Evolutionary conservation across 345 rosid genomes (phyloP).

Genomic region (Brassica carinata): DNA sequence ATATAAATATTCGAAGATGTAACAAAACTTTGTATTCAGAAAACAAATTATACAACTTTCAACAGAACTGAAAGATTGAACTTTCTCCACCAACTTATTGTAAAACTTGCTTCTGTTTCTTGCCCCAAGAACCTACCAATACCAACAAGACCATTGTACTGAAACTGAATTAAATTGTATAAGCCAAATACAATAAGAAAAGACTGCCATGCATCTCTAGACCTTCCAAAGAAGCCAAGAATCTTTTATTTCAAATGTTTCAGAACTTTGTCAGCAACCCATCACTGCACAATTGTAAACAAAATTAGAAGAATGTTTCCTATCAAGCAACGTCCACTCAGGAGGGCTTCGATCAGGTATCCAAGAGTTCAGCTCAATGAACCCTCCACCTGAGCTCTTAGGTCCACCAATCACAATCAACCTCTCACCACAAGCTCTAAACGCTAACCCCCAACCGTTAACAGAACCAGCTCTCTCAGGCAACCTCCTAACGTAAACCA

Average conservation of each 20-base stretch:
- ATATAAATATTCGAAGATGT: neutral
- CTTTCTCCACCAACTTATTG: constrained; percentile 29
- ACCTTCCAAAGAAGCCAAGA: constrained; percentile 14
- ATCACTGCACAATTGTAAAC: neutral
- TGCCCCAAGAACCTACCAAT: neutral
- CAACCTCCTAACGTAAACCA: neutral
- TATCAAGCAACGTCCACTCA: neutral
- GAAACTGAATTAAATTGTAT: constrained; percentile 22
- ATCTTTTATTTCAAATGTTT: constrained; percentile 2
- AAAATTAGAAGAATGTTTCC: neutral
- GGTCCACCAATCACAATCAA: neutral
- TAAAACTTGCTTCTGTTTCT: constrained; percentile 17
- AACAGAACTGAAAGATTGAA: constrained; percentile 11
- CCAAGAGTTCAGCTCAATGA: neutral
- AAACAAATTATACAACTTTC: constrained; percentile 20
- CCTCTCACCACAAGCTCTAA: neutral
- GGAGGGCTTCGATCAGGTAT: neutral
- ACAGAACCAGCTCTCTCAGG: neutral
- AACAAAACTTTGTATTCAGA: constrained; percentile 2
- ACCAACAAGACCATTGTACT: constrained; percentile 34
- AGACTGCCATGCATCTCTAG: constrained; percentile 1
- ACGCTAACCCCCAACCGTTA: neutral
- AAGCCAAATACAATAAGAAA: constrained; percentile 25
- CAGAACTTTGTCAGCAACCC: neutral
- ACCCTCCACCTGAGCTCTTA: neutral